Evolutionary conservation across 352 stramenopile genomes (phyloP).

Genomic region (Lagenidium sp.): DNA sequence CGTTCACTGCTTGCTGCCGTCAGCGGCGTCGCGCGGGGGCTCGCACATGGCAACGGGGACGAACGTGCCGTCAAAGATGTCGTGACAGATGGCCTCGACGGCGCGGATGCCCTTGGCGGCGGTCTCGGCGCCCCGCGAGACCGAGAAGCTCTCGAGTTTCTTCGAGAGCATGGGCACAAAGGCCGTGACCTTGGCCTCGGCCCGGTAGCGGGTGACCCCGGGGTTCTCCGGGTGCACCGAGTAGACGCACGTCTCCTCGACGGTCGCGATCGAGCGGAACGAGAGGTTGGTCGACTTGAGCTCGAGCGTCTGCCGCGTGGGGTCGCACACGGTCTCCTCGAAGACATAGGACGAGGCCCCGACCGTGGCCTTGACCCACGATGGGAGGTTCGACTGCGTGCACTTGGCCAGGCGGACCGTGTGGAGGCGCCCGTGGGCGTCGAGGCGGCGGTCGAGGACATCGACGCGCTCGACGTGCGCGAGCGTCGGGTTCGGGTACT

Average conservation of each 20-base stretch:
- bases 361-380: slow-evolving; percentile 59
- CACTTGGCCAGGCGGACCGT: slow-evolving; percentile 66
- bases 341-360: slow-evolving; percentile 73
- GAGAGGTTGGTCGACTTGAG: slow-evolving; percentile 80
- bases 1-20: too few species aligned
- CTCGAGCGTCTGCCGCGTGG: slow-evolving; percentile 45
- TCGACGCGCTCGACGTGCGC: slow-evolving; percentile 78
- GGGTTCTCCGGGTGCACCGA: slow-evolving; percentile 48
- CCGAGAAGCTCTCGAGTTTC: slow-evolving; percentile 77
- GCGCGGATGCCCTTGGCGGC: slow-evolving; percentile 72
- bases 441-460: slow-evolving; percentile 64
- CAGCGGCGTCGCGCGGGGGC: too few species aligned
- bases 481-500: slow-evolving; percentile 77
- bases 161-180: slow-evolving; percentile 76
- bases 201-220: slow-evolving; percentile 52
- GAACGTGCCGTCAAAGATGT: slow-evolving; percentile 83
- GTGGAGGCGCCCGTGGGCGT: slow-evolving; percentile 52
- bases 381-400: slow-evolving; percentile 63
- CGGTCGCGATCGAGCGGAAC: slow-evolving; percentile 62
- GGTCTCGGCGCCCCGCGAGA: slow-evolving; percentile 59
- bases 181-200: slow-evolving; percentile 68
- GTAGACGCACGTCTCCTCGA: slow-evolving; percentile 83
- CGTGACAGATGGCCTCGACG: slow-evolving; percentile 73
- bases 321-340: slow-evolving; percentile 73
- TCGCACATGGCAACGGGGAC: slow-evolving; percentile 52